Evolutionary conservation across 352 stramenopile genomes (phyloP).

Genomic region (Thraustotheca clavata): DNA sequence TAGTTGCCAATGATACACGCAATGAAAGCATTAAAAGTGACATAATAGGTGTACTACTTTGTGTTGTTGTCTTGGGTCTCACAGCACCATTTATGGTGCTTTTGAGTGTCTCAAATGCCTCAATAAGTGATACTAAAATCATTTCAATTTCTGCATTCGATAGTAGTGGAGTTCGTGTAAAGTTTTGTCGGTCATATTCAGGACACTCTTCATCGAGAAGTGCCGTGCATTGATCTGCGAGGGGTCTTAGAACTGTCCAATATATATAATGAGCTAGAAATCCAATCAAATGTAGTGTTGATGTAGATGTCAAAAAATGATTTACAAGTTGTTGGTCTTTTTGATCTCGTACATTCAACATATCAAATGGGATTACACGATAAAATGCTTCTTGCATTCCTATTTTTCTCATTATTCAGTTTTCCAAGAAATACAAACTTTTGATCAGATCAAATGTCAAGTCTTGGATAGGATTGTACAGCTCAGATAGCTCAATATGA

Average conservation of each 20-base stretch:
- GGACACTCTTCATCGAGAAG: neutral
- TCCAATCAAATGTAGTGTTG: conserved; percentile 4
- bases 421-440: conserved; percentile 30
- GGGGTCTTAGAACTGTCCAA: conserved; percentile 9
- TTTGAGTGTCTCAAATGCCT: conserved; percentile 18
- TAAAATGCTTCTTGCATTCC: conserved; percentile 47
- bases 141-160: conserved; percentile 6
- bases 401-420: conserved; percentile 23
- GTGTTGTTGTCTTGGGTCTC: neutral
- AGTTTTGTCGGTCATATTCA: neutral
- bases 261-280: conserved; percentile 19
- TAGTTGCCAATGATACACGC: conserved; percentile 47
- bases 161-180: neutral
- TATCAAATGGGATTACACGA: conserved; percentile 32
- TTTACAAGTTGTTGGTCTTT: neutral
- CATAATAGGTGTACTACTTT: conserved; percentile 22
- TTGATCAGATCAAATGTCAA: conserved; percentile 35
- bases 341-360: conserved; percentile 22
- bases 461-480: conserved; percentile 30
- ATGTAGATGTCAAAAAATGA: neutral
- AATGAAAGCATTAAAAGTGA: conserved; percentile 49
- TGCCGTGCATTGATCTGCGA: neutral
- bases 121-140: conserved; percentile 4
- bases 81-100: neutral
- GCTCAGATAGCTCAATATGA: conserved; percentile 21